Evolutionary conservation across 2,329 filamentous ascomycete species (phyloP).

Genomic region (Penicillium rolfsii): DNA sequence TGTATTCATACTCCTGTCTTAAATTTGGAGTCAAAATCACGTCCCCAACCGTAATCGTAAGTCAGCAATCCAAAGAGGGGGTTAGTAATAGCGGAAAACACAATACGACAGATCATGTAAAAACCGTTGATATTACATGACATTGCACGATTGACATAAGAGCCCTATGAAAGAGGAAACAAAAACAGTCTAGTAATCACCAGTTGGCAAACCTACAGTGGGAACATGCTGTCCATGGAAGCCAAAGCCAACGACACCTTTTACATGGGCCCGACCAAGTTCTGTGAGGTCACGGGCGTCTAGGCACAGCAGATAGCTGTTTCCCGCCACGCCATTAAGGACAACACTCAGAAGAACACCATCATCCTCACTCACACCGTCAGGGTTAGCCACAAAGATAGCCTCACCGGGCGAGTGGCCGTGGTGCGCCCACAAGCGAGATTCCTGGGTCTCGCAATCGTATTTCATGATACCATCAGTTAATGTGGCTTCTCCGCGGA

Average conservation of each 20-base stretch:
- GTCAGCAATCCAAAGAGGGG: no score
- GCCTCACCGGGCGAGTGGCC: conserved; percentile 59
- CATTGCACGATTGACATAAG: not conserved
- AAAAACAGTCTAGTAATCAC: conserved; percentile 29
- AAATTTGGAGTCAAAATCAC: no score
- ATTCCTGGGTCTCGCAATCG: conserved; percentile 50
- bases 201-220: conserved; percentile 28
- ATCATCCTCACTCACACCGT: conserved; percentile 51
- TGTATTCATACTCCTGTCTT: no score
- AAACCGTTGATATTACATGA: not conserved
- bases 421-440: conserved; percentile 50
- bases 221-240: conserved; percentile 56
- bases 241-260: conserved; percentile 55
- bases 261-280: conserved; percentile 55
- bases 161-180: not conserved
- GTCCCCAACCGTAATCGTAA: no score
- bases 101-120: not conserved
- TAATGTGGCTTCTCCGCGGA: conserved; percentile 53
- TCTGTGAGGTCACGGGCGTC: conserved; percentile 55
- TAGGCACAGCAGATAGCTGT: conserved; percentile 58
- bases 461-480: conserved; percentile 58
- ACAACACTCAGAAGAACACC: conserved; percentile 58
- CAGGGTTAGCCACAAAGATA: conserved; percentile 53
- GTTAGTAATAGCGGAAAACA: not conserved
- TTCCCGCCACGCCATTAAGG: conserved; percentile 53